Evolutionary conservation across 805 yeast genomes (phyloP), one percentile per base, ranked within the genome.

Genomic region (Metschnikowia henanensis): DNA sequence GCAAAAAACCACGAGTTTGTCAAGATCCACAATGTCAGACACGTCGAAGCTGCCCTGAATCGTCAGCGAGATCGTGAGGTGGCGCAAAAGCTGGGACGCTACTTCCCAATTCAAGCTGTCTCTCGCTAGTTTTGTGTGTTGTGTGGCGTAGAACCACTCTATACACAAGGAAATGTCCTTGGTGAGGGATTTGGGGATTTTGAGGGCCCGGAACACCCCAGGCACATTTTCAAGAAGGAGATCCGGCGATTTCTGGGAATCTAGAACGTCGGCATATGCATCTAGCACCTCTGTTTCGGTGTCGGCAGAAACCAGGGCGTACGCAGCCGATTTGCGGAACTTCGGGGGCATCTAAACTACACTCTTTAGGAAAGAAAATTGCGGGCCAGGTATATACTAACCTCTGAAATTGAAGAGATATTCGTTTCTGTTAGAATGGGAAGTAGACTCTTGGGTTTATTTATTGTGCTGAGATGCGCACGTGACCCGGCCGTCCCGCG

Each of bases 11-110:
- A 68, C 56, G 21, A 71, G 55, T 50, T 70, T 72, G 41, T 70
- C 75, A 20, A 71, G 58, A 47, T 72, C 76, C 13, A 72, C 56
- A 3, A 72, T 60, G 45, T 71, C 76, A 5, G 70, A 55, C 8
- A 65, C 57, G 18, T 61, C 64, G 21, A 46, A 45, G 1, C 50
- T 33, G 15, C 48, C 49, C 6, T 37, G 37, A 16, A 46, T 29
- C 4, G 47, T 39, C 3, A 55, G 37, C 2, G 66, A 56, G 18
- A 71, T 56, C 3, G 75, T 68, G 23, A 53, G 59, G 7, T 58
- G 57, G 35, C 52, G 49, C 17, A 68, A 47, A 13, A 67, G 50
- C 37, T 55, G 60, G 19, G 58, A 43, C 1, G 62, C 57, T 6
- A 56, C 65, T 15, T 49, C 45, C 50, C 65, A 28, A 28, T 28